These are phyloP conservation scores for Thermochaetoides dissita DNA, from an alignment of 2,329 filamentous ascomycete genomes.

Conservation along the genomic window DNA sequence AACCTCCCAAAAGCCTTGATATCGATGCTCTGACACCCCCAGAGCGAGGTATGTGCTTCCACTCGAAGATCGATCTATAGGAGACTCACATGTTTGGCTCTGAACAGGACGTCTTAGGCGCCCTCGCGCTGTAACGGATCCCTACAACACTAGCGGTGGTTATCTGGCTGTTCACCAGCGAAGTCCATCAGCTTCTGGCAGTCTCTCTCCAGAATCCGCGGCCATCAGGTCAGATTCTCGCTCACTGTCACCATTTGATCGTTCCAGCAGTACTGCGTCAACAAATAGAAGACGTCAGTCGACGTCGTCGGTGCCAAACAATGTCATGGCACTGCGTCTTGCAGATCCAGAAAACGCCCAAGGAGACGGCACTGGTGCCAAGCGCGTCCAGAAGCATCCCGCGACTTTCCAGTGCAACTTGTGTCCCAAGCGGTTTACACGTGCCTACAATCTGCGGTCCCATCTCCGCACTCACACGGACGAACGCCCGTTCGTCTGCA, in stretches of 20 bases:
- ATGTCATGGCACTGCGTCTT: conserved; percentile 69
- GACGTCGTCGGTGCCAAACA: conserved; percentile 48
- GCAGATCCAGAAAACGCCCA: conserved; percentile 68
- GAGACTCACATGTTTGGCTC: not conserved
- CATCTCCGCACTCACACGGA: conserved; percentile 94
- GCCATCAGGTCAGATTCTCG: conserved; percentile 36
- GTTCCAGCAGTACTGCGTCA: conserved; percentile 26
- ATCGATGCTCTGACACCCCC: conserved; percentile 76
- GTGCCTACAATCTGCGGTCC: conserved; percentile 90
- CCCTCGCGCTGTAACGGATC: conserved; percentile 45
- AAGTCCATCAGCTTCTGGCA: conserved; percentile 22
- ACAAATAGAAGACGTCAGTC: conserved; percentile 44
- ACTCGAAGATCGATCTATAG: not conserved
- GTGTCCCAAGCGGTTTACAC: conserved; percentile 90
- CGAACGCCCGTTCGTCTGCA: conserved; percentile 93
- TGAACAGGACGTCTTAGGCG: conserved; percentile 18
- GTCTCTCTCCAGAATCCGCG: conserved; percentile 37
- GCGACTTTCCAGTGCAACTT: conserved; percentile 91
- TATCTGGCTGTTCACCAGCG: conserved; percentile 23
- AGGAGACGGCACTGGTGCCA: conserved; percentile 39
- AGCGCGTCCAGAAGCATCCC: conserved; percentile 92
- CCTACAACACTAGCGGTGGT: conserved; percentile 36
- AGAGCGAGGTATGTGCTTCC: conserved; percentile 41
- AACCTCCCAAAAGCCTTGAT: conserved; percentile 51
- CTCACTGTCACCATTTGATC: conserved; percentile 46